Evolutionary conservation across 768 basidiomycete species (phyloP), one percentile per base, ranked within the genome.

Genomic region (Rhizopogon vulgaris): DNA sequence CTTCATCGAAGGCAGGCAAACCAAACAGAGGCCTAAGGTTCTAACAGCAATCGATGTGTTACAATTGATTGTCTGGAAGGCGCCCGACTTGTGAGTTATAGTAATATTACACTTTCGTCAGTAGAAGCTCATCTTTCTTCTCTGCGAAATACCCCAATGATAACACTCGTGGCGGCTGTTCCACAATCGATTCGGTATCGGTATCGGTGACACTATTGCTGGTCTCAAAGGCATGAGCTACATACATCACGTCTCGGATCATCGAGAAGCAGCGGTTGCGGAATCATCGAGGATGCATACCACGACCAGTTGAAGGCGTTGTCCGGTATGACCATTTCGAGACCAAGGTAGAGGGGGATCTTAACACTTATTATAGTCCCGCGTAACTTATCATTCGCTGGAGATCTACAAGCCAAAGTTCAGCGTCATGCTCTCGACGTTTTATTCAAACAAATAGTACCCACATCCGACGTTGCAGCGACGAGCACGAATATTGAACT

Each of bases 401-500:
- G 79, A 15, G 84, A 86, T 1, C 65, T 84, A 6, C 86, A 86
- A 64, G 79, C 76, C 0, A 72, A 80, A 45, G 85, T 89, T 0
- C 95, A 97, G 66, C 77, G 78, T 46, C 85, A 87, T 3, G 87
- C 96, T 0, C 76, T 98, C n/a, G 80, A 87, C 47, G 92, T 89
- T 1, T 80, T 99, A 9, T 78, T 85, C 0, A 79, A 81, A 54
- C 94, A 97, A 61, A 82, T 95, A 27, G 76, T 88, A 3, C 70
- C 70, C 1, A 38, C 47, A 1, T 51, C 67, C 22, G 71, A 75
- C 28, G 50, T 58, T 54, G 72, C 76, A 49, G 67, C 72, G 46
- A 71, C 69, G 22, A 70, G 69, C 25, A 71, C 77, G 0, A 76
- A 71, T 4, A 81, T 92, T n/a, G 94, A 97, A 60, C 73, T 98